Conservation (phyloP, 164 flowering plant species). For the Sedum album region DNA sequence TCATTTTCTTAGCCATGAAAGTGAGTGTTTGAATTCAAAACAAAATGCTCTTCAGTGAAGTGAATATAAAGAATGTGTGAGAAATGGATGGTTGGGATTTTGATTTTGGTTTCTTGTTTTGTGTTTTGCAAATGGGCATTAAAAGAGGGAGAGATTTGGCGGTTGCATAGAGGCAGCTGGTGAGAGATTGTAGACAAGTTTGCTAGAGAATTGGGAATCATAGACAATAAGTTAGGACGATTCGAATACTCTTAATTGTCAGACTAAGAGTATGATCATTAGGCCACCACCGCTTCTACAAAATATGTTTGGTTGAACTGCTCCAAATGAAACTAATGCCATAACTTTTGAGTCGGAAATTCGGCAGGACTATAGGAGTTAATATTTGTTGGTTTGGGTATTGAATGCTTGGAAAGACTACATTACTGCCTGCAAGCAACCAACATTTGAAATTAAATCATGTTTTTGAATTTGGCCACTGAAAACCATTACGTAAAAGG, state of each 20-base stretch:
- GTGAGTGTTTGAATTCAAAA: conserved; percentile 1
- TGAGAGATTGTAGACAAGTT: conserved; percentile 1
- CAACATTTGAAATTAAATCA: background rate
- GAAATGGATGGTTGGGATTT: background rate
- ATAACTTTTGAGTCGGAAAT: background rate
- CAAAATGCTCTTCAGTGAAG: background rate
- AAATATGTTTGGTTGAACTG: no score
- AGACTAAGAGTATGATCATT: no score
- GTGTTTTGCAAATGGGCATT: background rate
- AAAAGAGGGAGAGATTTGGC: conserved; percentile 1
- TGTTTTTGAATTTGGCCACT: background rate
- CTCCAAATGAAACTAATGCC: background rate
- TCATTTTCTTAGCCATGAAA: background rate
- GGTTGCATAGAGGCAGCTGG: background rate
- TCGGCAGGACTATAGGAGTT: background rate
- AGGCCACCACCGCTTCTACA: no score
- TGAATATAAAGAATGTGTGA: no score
- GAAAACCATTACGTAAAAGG: no score
- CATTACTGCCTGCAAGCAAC: background rate
- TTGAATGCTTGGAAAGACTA: background rate
- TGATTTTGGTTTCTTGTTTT: background rate
- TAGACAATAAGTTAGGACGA: background rate
- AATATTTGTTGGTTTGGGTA: background rate
- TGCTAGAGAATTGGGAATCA: conserved; percentile 4
- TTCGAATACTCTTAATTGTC: no score